Evolutionary conservation across 164 flowering plant genomes (phyloP).

Genomic region (Euptelea pleiosperma): DNA sequence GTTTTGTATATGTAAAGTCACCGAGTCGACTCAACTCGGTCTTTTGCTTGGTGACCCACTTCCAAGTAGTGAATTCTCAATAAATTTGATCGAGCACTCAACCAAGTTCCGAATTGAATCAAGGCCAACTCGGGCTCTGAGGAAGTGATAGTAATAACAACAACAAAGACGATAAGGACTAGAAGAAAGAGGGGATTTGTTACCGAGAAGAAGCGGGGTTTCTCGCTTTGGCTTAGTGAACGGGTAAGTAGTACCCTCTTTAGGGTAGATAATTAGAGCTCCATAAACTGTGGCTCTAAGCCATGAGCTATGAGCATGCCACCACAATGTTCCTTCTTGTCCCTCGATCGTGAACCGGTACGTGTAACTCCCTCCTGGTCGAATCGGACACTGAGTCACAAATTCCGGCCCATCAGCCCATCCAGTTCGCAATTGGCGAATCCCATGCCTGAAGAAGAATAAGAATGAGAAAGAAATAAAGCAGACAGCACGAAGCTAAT

Average conservation of each 20-base stretch:
- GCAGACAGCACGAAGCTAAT: background rate
- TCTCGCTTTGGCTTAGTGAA: conserved; percentile 64
- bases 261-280: conserved; percentile 74
- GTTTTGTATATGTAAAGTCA: too few species aligned
- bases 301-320: conserved; percentile 97
- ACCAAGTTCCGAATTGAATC: too few species aligned
- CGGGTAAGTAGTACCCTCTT: conserved; percentile 54
- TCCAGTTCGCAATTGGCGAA: conserved; percentile 70
- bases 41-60: too few species aligned
- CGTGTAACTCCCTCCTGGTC: conserved; percentile 76
- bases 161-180: too few species aligned
- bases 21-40: too few species aligned
- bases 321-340: conserved; percentile 96
- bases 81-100: too few species aligned
- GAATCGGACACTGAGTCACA: conserved; percentile 89
- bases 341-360: conserved; percentile 74
- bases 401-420: conserved; percentile 97
- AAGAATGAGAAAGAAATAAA: background rate
- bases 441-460: conserved; percentile 59
- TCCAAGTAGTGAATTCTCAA: too few species aligned
- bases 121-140: too few species aligned
- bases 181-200: background rate
- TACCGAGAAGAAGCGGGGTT: conserved; percentile 75
- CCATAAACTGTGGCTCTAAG: conserved; percentile 92
- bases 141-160: too few species aligned